A percentile compares a stretch with the other conserved stretches of the same genome.
These are phyloP conservation scores for Exophiala oligosperma DNA, from an alignment of 2,329 filamentous ascomycete genomes.

Conservation along the genomic window DNA sequence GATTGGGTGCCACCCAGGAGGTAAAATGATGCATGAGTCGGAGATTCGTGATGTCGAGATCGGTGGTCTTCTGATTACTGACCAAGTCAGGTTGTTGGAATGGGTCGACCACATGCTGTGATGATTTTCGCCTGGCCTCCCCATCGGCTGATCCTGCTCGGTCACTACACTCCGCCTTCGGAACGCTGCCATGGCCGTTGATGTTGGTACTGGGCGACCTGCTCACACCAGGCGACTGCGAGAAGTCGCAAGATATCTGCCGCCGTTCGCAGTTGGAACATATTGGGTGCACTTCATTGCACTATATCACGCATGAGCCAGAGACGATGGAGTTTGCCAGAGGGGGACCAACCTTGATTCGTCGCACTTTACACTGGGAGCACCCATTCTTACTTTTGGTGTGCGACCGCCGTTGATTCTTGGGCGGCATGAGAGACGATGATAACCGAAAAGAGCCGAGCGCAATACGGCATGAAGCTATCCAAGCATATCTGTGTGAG, in stretches of 20 bases:
- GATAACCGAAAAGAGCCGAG: neutral
- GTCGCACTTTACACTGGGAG: conserved; percentile 40
- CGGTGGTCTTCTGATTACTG: conserved; percentile 28
- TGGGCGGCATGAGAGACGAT: conserved; percentile 26
- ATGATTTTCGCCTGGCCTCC: conserved; percentile 7
- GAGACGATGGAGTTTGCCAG: neutral
- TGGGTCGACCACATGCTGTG: conserved; percentile 19
- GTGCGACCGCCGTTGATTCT: conserved; percentile 33
- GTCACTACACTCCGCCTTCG: conserved; percentile 2
- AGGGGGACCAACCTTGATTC: conserved; percentile 37
- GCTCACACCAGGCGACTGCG: conserved; percentile 19
- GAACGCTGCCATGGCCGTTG: neutral
- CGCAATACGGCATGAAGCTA: neutral
- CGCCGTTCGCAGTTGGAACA: conserved; percentile 40
- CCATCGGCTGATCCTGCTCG: conserved; percentile 9
- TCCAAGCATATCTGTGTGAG: too few species aligned
- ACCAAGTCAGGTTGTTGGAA: conserved; percentile 27
- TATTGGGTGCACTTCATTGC: conserved; percentile 38
- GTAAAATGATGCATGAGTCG: conserved; percentile 41
- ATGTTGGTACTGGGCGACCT: conserved; percentile 16
- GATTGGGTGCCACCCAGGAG: conserved; percentile 37
- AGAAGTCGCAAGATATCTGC: conserved; percentile 39
- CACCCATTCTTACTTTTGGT: conserved; percentile 43
- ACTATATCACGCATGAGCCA: conserved; percentile 30
- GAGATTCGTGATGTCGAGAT: conserved; percentile 37